Conservation (phyloP, 768 basidiomycete species). For the Naematelia aurantialba region DNA sequence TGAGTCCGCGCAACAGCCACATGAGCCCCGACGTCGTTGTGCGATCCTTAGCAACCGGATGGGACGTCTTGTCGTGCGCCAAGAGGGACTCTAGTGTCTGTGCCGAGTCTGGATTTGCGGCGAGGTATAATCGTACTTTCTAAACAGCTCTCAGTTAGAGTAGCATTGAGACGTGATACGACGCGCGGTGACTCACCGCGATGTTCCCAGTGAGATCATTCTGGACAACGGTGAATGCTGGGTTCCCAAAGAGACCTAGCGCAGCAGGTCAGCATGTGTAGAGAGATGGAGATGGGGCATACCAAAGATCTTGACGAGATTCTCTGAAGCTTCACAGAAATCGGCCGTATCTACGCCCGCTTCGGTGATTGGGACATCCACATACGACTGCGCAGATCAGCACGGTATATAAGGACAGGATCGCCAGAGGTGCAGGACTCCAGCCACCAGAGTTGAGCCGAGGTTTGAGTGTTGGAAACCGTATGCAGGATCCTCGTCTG, state of each 20-base stretch:
- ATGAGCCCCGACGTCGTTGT: constrained; percentile 84
- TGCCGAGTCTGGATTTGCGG: constrained; percentile 63
- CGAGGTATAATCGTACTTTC: constrained; percentile 86
- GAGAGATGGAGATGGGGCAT: constrained; percentile 9
- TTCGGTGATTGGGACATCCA: constrained; percentile 79
- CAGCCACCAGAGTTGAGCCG: neutral
- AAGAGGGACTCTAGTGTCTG: constrained; percentile 79
- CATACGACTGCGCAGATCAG: constrained; percentile 67
- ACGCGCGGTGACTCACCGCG: constrained; percentile 67
- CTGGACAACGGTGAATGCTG: constrained; percentile 79
- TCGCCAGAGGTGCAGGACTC: neutral
- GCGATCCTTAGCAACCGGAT: constrained; percentile 58
- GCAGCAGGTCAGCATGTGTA: neutral
- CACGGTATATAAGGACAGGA: neutral
- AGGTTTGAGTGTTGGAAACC: too few species aligned
- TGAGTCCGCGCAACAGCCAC: constrained; percentile 83
- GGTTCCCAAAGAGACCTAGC: constrained; percentile 76
- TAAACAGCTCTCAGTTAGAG: constrained; percentile 51
- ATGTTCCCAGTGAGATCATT: constrained; percentile 89
- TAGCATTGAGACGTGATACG: neutral
- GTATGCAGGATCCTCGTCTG: too few species aligned
- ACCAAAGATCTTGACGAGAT: constrained; percentile 90
- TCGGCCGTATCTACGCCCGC: constrained; percentile 79
- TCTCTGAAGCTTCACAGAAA: constrained; percentile 84
- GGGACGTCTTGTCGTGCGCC: constrained; percentile 74